Base-by-base conservation (phyloP, 176 grass and related monocot genomes). In the Aegilops bicornis region DNA sequence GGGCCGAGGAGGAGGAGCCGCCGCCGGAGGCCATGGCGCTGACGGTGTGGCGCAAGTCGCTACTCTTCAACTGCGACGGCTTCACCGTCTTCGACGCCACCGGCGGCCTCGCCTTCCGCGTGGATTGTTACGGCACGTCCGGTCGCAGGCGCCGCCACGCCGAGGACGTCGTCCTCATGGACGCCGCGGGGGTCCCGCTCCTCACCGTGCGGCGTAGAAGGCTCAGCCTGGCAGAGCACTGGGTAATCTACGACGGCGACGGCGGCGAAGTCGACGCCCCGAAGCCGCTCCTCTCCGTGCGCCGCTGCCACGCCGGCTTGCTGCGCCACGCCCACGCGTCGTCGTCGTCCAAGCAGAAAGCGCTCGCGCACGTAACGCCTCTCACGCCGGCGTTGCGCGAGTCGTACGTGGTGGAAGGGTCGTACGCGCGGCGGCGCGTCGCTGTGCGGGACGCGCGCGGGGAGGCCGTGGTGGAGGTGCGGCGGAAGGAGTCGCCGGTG, bases 21-120 rank as follows among this genome's bases (percentile, higher is more conserved):
- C 36, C 87, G 23, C 82, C 33, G 6, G 36, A 14, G 42, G 25
- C 67, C 7, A 27, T 39, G 63, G 80, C 83, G 63, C 90, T 97
- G 8, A 97, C 94, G 17, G 94, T 97, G 75, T 97, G 94, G 94
- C 89, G 92, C 68, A 97, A 90, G 77, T 97, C 94, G 5, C 88
- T 97, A 7, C 87, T 97, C 32, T 94, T 97, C 88, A 94, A 90
- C 79, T 94, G 88, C 81, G 80, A 89, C 31, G 94, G 94, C 16
- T 97, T 97, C 85, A 97, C 94, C 6, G 94, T 97, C 24, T 97
- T 76, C 65, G 94, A 97, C 75, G 85, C 86, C 23, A 86, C 32
- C 13, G 95, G 95, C 59, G 36, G 90, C 73, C 90, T 98, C 89
- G 88, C 89, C 59, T 98, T 92, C 88, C 91, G 95, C 69, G 91